These are phyloP conservation scores for Plasmopara viticola DNA, from an alignment of 352 stramenopile genomes.

Conservation along the genomic window DNA sequence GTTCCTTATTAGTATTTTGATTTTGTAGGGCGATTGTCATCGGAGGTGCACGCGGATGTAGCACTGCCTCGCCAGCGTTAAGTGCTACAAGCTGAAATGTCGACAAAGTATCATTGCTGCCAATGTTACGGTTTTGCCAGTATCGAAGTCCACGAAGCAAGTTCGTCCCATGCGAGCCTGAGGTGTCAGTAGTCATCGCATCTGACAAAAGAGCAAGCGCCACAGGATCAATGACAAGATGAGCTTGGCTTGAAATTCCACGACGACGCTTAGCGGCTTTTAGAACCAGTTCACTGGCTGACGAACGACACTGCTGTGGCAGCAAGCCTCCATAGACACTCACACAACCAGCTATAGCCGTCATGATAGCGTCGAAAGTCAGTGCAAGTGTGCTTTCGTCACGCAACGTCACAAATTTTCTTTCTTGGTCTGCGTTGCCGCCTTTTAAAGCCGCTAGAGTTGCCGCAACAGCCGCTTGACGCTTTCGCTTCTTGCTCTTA, in stretches of 20 bases:
- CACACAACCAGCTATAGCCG: conserved; percentile 47
- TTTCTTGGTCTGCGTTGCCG: conserved; percentile 8
- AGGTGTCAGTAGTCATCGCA: conserved; percentile 41
- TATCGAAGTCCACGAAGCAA: conserved; percentile 51
- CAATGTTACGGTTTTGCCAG: conserved; percentile 33
- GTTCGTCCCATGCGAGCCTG: conserved; percentile 47
- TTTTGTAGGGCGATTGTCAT: conserved; percentile 51
- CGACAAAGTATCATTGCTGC: conserved; percentile 21
- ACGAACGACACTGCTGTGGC: conserved; percentile 32
- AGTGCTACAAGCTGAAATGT: conserved; percentile 46
- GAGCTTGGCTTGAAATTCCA: conserved; percentile 14
- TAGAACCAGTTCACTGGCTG: conserved; percentile 37
- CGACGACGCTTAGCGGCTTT: conserved; percentile 32
- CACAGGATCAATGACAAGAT: conserved; percentile 30
- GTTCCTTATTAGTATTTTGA: conserved; percentile 16
- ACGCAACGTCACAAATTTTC: conserved; percentile 54
- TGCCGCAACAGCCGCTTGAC: conserved; percentile 50
- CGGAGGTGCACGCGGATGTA: conserved; percentile 69
- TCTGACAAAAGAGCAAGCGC: conserved; percentile 52
- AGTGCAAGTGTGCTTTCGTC: conserved; percentile 32
- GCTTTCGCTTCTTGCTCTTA: conserved; percentile 85
- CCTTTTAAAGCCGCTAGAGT: conserved; percentile 29
- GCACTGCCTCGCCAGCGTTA: conserved; percentile 54
- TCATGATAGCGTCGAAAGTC: conserved; percentile 48
- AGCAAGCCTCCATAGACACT: conserved; percentile 58